Conservation (phyloP, 2,329 filamentous ascomycete species). For the Blastomyces parvus region DNA sequence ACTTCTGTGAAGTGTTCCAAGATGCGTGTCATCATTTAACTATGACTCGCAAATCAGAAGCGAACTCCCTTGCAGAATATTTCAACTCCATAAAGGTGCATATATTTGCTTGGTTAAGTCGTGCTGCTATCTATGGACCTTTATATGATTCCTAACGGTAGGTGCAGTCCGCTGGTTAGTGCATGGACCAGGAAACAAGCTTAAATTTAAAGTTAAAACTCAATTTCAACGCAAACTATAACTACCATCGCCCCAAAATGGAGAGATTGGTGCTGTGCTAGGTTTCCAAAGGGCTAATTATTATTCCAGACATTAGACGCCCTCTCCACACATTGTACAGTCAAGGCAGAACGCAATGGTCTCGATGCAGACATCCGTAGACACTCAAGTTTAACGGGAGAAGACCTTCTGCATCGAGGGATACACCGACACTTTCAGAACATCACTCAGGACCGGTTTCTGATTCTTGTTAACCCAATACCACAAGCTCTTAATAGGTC, state of each 20-base stretch:
- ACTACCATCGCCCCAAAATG: not conserved
- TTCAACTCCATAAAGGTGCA: not conserved
- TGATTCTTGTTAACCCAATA: slow-evolving; percentile 2
- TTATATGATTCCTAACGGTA: not conserved
- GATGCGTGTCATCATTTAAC: not conserved
- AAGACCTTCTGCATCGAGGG: slow-evolving; percentile 2
- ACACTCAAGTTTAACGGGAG: not conserved
- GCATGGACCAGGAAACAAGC: not conserved
- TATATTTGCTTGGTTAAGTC: not conserved
- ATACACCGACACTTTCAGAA: slow-evolving; percentile 1
- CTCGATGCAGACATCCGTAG: not conserved
- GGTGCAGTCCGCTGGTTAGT: not conserved
- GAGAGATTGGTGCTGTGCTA: not conserved
- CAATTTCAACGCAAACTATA: not conserved
- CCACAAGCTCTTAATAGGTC: not conserved
- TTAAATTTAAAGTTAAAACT: slow-evolving; percentile 1
- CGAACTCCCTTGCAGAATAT: not conserved
- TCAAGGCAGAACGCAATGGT: not conserved
- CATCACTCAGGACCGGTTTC: not conserved
- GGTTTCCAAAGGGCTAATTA: no score
- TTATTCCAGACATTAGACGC: not conserved
- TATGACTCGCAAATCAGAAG: not conserved
- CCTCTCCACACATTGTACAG: not conserved
- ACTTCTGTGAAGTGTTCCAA: not conserved
- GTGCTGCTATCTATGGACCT: not conserved